These are phyloP conservation scores for Aegilops bicornis DNA, from an alignment of 176 grass and related monocot species.

Conservation along the genomic window DNA sequence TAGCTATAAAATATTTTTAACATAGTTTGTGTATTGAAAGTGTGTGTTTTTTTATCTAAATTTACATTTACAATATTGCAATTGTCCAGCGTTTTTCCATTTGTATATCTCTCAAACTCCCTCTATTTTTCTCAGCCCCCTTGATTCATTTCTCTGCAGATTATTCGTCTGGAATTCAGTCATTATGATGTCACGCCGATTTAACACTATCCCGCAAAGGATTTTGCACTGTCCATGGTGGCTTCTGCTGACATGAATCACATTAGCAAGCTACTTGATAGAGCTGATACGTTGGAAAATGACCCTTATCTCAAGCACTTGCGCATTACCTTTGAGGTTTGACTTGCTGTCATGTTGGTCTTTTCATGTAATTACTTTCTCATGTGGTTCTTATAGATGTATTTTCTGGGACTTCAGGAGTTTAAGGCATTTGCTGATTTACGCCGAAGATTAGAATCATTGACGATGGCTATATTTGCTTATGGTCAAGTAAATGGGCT, in stretches of 20 bases:
- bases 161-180: slow-evolving; percentile 79
- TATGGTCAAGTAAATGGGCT: slow-evolving; percentile 79
- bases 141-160: slow-evolving; percentile 47
- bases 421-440: slow-evolving; percentile 86
- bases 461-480: slow-evolving; percentile 71
- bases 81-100: background rate
- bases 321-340: slow-evolving; percentile 81
- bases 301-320: slow-evolving; percentile 54
- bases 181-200: slow-evolving; percentile 97
- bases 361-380: background rate
- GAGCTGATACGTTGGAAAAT: slow-evolving; percentile 61
- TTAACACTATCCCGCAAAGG: slow-evolving; percentile 78
- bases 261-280: slow-evolving; percentile 75
- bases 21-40: background rate
- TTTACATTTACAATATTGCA: background rate
- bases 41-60: background rate
- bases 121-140: background rate
- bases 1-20: background rate
- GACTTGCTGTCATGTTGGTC: background rate
- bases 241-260: slow-evolving; percentile 89
- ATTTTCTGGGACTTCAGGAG: slow-evolving; percentile 51
- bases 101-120: background rate
- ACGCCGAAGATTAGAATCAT: slow-evolving; percentile 66
- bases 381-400: background rate
- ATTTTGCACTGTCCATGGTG: slow-evolving; percentile 91